Percentiles rank a stretch among this genome's conserved stretches.
Evolutionary conservation across 2,329 filamentous ascomycete genomes (phyloP).

Genomic region (Blastomyces emzantsi): DNA sequence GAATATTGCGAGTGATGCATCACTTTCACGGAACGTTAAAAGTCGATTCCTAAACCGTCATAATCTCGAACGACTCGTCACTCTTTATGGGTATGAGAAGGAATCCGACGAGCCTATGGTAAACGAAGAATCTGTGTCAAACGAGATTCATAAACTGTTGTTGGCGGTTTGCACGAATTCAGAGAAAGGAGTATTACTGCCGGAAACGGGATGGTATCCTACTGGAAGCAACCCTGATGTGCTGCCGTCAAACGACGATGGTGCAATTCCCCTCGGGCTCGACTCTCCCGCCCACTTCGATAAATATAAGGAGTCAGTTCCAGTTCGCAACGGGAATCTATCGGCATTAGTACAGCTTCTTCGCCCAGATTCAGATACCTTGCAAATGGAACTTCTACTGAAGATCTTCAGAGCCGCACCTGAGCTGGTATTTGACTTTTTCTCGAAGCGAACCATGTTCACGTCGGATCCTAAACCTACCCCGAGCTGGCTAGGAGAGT

Average conservation of each 20-base stretch:
- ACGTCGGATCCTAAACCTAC: slow-evolving; percentile 86
- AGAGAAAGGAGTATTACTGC: slow-evolving; percentile 63
- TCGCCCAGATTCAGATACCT: slow-evolving; percentile 70
- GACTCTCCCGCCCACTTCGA: slow-evolving; percentile 63
- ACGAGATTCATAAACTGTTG: slow-evolving; percentile 66
- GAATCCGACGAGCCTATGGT: slow-evolving; percentile 37
- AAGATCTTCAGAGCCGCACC: slow-evolving; percentile 72
- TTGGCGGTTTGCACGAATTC: slow-evolving; percentile 64
- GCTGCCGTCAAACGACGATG: slow-evolving; percentile 38
- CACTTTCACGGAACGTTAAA: slow-evolving; percentile 65
- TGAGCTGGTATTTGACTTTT: slow-evolving; percentile 82
- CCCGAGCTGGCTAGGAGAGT: slow-evolving; percentile 90
- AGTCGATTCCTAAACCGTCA: slow-evolving; percentile 65
- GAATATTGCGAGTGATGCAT: slow-evolving; percentile 64
- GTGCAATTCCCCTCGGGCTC: slow-evolving; percentile 53
- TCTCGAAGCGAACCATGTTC: slow-evolving; percentile 68
- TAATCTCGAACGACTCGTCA: slow-evolving; percentile 62
- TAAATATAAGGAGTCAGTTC: slow-evolving; percentile 55
- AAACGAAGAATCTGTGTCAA: slow-evolving; percentile 46
- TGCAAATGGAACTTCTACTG: slow-evolving; percentile 72
- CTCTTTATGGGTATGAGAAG: slow-evolving; percentile 53
- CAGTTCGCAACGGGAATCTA: slow-evolving; percentile 69
- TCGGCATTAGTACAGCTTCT: slow-evolving; percentile 70
- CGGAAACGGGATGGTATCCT: slow-evolving; percentile 77
- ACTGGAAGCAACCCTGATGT: slow-evolving; percentile 55